phyloP scores from a whole-genome alignment of 176 grass and related monocot genomes.

The Oryza glaberrima region DNA sequence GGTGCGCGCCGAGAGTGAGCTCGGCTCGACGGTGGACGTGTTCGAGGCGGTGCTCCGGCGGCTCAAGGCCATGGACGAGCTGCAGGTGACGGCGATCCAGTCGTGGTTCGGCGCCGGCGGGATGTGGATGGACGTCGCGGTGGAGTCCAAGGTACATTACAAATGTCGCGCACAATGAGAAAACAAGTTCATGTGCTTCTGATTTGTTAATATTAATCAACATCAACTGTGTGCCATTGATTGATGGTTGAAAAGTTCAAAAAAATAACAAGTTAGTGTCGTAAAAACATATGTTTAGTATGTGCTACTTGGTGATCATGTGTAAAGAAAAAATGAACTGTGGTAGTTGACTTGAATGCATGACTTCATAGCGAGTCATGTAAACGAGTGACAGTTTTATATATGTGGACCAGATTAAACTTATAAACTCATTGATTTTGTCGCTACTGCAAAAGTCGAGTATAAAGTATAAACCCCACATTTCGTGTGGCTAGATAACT shows the following conservation, averaged over 20 bases:
- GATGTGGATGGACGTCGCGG: constrained; percentile 43
- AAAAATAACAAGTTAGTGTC: background rate
- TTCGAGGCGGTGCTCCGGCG: constrained; percentile 43
- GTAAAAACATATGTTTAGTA: too few relatives aligned
- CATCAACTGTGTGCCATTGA: background rate
- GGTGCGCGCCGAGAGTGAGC: constrained; percentile 18
- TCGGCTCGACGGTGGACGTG: background rate
- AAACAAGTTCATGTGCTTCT: background rate
- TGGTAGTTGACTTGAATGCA: background rate
- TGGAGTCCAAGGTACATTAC: constrained; percentile 29
- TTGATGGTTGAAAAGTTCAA: background rate
- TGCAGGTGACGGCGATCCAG: constrained; percentile 41
- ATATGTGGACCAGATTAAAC: too few relatives aligned
- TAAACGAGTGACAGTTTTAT: background rate
- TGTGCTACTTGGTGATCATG: too few relatives aligned
- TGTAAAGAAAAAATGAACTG: too few relatives aligned
- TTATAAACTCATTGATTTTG: too few relatives aligned
- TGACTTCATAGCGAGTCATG: background rate
- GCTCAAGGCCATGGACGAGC: constrained; percentile 43
- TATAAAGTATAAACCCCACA: background rate
- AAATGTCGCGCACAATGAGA: background rate
- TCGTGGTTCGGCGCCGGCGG: constrained; percentile 14
- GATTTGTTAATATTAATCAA: background rate
- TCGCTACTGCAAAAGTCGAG: background rate
- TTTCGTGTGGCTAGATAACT: too few relatives aligned